A percentile compares a stretch with the other conserved stretches of the same genome.
phyloP scores from a whole-genome alignment of 2,329 filamentous ascomycete species.

The Colletotrichum tabaci region DNA sequence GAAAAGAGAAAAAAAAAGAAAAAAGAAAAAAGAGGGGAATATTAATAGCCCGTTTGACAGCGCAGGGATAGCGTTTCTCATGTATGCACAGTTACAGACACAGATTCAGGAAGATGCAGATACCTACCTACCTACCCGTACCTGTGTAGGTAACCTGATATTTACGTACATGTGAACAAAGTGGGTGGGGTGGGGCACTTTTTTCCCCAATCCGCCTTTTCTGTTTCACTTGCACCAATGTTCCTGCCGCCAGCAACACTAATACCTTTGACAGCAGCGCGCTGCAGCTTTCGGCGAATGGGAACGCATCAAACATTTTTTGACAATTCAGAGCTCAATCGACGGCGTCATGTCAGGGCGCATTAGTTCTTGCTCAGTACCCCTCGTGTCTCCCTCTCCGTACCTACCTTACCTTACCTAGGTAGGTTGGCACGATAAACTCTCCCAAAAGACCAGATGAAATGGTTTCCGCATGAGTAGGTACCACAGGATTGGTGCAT shows the following conservation, averaged over 20 bases:
- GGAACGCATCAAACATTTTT: background rate
- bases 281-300: slow-evolving; percentile 28
- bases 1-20: too few relatives aligned
- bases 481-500: too few relatives aligned
- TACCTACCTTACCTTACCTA: background rate
- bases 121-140: background rate
- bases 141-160: background rate
- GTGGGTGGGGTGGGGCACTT: background rate
- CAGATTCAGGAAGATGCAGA: too few relatives aligned
- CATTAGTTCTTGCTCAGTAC: background rate
- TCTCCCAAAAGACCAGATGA: background rate
- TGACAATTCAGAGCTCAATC: slow-evolving; percentile 1
- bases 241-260: slow-evolving; percentile 16
- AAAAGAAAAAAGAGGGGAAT: too few relatives aligned
- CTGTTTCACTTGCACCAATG: background rate
- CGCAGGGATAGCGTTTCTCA: too few relatives aligned
- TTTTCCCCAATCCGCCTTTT: too few relatives aligned
- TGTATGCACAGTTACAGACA: too few relatives aligned
- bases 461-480: background rate
- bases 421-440: background rate
- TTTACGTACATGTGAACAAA: background rate
- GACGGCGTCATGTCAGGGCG: background rate
- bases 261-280: slow-evolving; percentile 6
- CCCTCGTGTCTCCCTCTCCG: background rate
- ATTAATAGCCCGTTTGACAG: too few relatives aligned